Evolutionary conservation across 768 basidiomycete species (phyloP).

Genomic region (Galerina marginata): DNA sequence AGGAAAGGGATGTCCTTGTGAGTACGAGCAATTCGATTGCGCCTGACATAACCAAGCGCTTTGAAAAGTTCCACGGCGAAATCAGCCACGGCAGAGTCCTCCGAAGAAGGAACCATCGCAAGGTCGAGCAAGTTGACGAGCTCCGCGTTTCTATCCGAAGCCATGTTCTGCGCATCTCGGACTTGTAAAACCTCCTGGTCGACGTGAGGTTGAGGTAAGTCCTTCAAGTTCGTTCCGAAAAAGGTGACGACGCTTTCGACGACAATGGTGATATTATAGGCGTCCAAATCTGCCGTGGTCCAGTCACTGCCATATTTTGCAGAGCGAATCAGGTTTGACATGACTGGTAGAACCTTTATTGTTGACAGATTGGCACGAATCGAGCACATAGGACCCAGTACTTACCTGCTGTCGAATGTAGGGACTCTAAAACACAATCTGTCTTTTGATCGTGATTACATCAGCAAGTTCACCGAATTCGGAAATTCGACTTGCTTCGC

Average conservation of each 20-base stretch:
- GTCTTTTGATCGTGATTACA: no score
- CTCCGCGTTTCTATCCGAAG: conserved; percentile 24
- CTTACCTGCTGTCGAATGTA: no score
- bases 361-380: no score
- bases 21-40: conserved; percentile 25
- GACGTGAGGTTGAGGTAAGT: conserved; percentile 31
- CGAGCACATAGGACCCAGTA: no score
- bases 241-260: conserved; percentile 21
- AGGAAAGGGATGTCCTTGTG: conserved; percentile 29
- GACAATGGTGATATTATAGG: conserved; percentile 33
- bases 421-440: no score
- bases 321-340: conserved; percentile 34
- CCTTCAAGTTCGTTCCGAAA: conserved; percentile 31
- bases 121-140: conserved; percentile 30
- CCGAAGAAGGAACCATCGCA: conserved; percentile 23
- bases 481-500: no score
- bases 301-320: conserved; percentile 35
- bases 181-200: conserved; percentile 29
- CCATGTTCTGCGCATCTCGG: conserved; percentile 17
- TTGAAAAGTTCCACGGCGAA: conserved; percentile 35
- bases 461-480: no score
- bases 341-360: background rate
- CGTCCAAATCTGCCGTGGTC: conserved; percentile 31
- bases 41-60: conserved; percentile 29
- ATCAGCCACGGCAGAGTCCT: conserved; percentile 34